phyloP scores from a whole-genome alignment of 129 eudicot species.

The Flaveria ramosissima region DNA sequence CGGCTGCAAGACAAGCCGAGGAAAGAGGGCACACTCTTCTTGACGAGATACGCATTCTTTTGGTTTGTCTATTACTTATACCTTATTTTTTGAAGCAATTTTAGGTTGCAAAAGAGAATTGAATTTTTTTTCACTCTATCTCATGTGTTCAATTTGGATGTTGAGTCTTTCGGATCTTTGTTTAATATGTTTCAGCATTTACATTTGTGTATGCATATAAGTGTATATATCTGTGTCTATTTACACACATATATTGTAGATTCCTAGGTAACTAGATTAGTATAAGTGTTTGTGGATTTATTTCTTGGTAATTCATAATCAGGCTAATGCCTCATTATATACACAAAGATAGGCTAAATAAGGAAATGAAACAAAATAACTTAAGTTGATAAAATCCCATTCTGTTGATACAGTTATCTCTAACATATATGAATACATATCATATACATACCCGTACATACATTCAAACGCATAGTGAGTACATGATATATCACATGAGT shows the following conservation, averaged over 20 bases:
- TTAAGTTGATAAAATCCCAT: background rate
- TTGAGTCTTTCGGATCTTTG: background rate
- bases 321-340: background rate
- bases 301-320: background rate
- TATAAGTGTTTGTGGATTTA: background rate
- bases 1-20: slow-evolving; percentile 88
- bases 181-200: slow-evolving; percentile 6
- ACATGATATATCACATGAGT: background rate
- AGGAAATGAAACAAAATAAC: background rate
- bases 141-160: background rate
- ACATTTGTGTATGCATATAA: background rate
- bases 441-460: background rate
- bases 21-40: slow-evolving; percentile 92
- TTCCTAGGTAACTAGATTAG: background rate
- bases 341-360: background rate
- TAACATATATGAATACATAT: background rate
- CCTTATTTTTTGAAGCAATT: background rate
- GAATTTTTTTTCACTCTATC: background rate
- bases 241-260: background rate
- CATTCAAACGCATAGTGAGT: background rate
- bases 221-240: background rate
- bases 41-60: slow-evolving; percentile 85
- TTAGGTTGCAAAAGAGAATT: background rate
- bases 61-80: slow-evolving; percentile 54
- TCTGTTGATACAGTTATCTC: no score